These are phyloP conservation scores for Escallonia rubra DNA, from an alignment of 129 eudicot genomes.

Conservation along the genomic window DNA sequence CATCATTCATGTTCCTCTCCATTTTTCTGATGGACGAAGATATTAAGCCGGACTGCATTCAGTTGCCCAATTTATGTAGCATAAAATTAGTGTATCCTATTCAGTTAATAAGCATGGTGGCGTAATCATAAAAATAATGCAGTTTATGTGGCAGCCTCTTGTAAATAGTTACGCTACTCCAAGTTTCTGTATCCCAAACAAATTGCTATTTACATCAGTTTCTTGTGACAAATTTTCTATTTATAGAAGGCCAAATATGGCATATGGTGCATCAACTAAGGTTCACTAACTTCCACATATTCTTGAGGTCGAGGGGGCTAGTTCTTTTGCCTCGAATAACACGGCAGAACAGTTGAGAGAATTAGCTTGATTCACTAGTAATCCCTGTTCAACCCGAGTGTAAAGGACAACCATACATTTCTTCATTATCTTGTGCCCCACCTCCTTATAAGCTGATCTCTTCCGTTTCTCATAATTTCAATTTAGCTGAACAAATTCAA, in stretches of 20 bases:
- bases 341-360: neutral
- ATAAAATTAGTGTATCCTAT: neutral
- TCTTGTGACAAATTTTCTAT: too few species aligned
- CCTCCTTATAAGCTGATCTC: conserved; percentile 25
- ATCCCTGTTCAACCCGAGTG: conserved; percentile 20
- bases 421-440: neutral
- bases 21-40: neutral
- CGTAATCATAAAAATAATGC: too few species aligned
- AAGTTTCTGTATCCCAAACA: too few species aligned
- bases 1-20: neutral
- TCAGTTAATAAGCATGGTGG: neutral
- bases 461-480: neutral
- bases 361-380: neutral
- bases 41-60: neutral
- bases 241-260: too few species aligned
- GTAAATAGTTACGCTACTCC: too few species aligned
- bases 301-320: neutral
- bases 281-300: too few species aligned
- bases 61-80: neutral
- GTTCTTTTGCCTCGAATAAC: neutral
- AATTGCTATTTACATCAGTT: too few species aligned
- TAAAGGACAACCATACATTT: conserved; percentile 31
- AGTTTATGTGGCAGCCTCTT: too few species aligned
- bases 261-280: too few species aligned
- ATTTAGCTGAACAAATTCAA: neutral